Base-by-base conservation (phyloP, 768 basidiomycete genomes). In the Trametes maxima region DNA sequence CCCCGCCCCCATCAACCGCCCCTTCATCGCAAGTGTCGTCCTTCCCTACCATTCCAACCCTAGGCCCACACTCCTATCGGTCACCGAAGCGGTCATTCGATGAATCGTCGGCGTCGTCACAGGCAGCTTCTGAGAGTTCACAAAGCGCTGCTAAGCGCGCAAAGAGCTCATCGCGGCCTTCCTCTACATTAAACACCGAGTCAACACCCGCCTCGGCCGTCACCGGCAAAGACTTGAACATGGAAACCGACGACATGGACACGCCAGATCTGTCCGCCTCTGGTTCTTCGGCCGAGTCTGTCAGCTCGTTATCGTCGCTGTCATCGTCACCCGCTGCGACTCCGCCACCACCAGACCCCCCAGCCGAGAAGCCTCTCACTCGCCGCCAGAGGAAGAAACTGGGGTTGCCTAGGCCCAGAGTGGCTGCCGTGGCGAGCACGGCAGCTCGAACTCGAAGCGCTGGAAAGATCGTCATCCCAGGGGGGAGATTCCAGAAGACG, bases 371-470 rank as follows among this genome's bases (percentile, higher is more conserved):
- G 47, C 78, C 77, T 6, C 55, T 92, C 47, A 92, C 89, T 7
- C 76, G 86, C 49, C 76, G 89, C 21, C 84, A 93, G 73, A 79
- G 87, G 36, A 92, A 87, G 74, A 77, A 76, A n/a, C 77, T 87
- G 12, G 87, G 88, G 1, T 70, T 92, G 44, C 88, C 89, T 0
- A 89, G 86, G 69, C 69, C 78, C 0, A 76, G 82, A 4, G 37
- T 76, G 8, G 76, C 71, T 4, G 67, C 74, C 14, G 68, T 68
- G 8, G 70, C 67, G 33, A 52, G 55, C 17, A 56, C 54, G 17
- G 53, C 51, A 4, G 64, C 65, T 22, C 69, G 69, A 57, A 60
- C 67, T 19, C 67, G 69, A 39, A 70, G 78, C 54, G 80, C 81
- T 43, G 89, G 89, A 39, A 88, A 81, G 78, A 80, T 80, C 59